These are phyloP conservation scores for Neonectria neomacrospora DNA, from an alignment of 2,329 filamentous ascomycete species.

Conservation along the genomic window DNA sequence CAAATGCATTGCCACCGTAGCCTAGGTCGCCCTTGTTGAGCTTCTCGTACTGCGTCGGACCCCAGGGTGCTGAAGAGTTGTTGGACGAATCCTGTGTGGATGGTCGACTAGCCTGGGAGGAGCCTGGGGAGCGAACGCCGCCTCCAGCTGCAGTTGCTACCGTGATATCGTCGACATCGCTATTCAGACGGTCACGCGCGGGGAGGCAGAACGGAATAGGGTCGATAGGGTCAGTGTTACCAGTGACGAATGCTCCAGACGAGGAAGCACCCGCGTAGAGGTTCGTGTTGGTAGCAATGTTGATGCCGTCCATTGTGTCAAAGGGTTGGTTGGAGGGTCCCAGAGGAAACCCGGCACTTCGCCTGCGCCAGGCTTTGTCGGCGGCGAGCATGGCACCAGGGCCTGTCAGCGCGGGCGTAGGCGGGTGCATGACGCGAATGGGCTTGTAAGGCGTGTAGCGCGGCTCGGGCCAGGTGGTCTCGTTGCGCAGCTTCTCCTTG, in stretches of 20 bases:
- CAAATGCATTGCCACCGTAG: conserved; percentile 68
- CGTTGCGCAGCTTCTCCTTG: conserved; percentile 90
- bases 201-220: conserved; percentile 63
- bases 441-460: conserved; percentile 87
- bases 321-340: conserved; percentile 47
- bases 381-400: conserved; percentile 63
- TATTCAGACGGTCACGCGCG: conserved; percentile 46
- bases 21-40: conserved; percentile 72
- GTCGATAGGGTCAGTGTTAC: conserved; percentile 55
- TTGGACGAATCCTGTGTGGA: conserved; percentile 50
- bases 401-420: conserved; percentile 50
- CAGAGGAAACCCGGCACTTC: conserved; percentile 64
- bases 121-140: conserved; percentile 42
- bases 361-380: conserved; percentile 69
- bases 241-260: conserved; percentile 36
- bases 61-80: conserved; percentile 40
- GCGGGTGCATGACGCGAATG: conserved; percentile 61
- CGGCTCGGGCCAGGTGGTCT: conserved; percentile 89
- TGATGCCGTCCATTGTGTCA: conserved; percentile 51
- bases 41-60: conserved; percentile 68
- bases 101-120: conserved; percentile 48
- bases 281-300: neutral
- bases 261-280: conserved; percentile 25
- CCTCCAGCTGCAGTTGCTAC: conserved; percentile 40
- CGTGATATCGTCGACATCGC: conserved; percentile 47